These are phyloP conservation scores for Eutrema yunnanense DNA, from an alignment of 345 rosid genomes.

Conservation along the genomic window DNA sequence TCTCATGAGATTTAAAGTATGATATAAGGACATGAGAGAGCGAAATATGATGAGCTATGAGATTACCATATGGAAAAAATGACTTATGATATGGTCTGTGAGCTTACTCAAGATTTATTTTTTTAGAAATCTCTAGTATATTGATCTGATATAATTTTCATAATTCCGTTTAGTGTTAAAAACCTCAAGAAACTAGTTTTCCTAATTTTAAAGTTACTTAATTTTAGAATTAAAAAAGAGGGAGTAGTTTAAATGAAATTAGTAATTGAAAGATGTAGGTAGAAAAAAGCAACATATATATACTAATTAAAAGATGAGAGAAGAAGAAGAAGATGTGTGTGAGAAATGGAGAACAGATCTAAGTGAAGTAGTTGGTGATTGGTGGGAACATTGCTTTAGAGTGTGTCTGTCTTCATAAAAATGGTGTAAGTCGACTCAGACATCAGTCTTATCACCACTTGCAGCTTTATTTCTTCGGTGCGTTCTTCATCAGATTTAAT, in stretches of 20 bases:
- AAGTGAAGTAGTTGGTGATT: slow-evolving; percentile 10
- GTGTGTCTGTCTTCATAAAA: slow-evolving; percentile 8
- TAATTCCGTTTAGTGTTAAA: background rate
- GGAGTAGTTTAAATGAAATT: background rate
- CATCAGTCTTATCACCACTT: slow-evolving; percentile 26
- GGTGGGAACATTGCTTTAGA: slow-evolving; percentile 20
- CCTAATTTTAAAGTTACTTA: background rate
- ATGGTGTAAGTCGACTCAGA: slow-evolving; percentile 32
- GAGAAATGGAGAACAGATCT: slow-evolving; percentile 20
- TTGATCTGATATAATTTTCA: background rate
- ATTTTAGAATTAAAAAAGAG: background rate
- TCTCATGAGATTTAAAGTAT: background rate
- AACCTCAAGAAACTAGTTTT: background rate
- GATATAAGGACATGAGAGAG: background rate
- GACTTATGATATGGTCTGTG: background rate
- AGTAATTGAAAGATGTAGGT: background rate
- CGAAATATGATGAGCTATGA: background rate
- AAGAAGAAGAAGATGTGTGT: slow-evolving; percentile 4
- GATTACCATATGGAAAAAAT: background rate
- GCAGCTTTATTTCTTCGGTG: slow-evolving; percentile 26
- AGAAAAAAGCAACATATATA: background rate
- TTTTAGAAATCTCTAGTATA: background rate
- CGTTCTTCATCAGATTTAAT: slow-evolving; percentile 30
- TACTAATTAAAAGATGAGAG: slow-evolving; percentile 8
- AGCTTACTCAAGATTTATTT: background rate